phyloP scores from a whole-genome alignment of 352 stramenopile species.

The Thalassiosira pacifica region DNA sequence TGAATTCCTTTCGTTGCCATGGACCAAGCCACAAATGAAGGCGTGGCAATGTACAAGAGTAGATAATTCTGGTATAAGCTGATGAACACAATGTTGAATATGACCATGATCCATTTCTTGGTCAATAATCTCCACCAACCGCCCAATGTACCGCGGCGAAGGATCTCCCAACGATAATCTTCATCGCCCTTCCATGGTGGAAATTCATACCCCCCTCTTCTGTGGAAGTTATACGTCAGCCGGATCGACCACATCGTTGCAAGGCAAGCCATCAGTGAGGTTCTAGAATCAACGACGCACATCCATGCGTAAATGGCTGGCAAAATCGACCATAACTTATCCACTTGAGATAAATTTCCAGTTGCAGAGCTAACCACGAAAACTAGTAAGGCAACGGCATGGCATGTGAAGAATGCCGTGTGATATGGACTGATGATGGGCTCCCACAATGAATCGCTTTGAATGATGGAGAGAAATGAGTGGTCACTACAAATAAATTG shows the following conservation, averaged over 20 bases:
- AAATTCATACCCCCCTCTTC: slow-evolving; percentile 91
- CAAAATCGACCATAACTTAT: slow-evolving; percentile 93
- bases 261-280: slow-evolving; percentile 87
- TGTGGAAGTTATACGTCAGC: slow-evolving; percentile 92
- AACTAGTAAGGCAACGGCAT: slow-evolving; percentile 41
- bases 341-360: slow-evolving; percentile 92
- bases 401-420: slow-evolving; percentile 27
- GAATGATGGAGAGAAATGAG: slow-evolving; percentile 5
- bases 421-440: slow-evolving; percentile 36
- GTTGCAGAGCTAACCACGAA: slow-evolving; percentile 78
- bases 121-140: slow-evolving; percentile 59
- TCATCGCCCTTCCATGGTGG: slow-evolving; percentile 88
- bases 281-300: slow-evolving; percentile 79
- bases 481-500: neutral
- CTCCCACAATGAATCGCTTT: neutral
- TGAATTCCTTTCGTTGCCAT: slow-evolving; percentile 48
- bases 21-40: slow-evolving; percentile 84
- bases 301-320: slow-evolving; percentile 91
- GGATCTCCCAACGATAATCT: slow-evolving; percentile 92
- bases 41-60: slow-evolving; percentile 89
- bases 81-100: slow-evolving; percentile 94
- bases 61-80: slow-evolving; percentile 47
- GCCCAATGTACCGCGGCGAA: slow-evolving; percentile 71
- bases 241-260: slow-evolving; percentile 90
- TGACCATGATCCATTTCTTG: slow-evolving; percentile 88